Percentiles rank a stretch among this genome's conserved stretches.
These are phyloP conservation scores for Gaultheria prostrata DNA, from an alignment of 148 eudicot genomes.

Conservation along the genomic window DNA sequence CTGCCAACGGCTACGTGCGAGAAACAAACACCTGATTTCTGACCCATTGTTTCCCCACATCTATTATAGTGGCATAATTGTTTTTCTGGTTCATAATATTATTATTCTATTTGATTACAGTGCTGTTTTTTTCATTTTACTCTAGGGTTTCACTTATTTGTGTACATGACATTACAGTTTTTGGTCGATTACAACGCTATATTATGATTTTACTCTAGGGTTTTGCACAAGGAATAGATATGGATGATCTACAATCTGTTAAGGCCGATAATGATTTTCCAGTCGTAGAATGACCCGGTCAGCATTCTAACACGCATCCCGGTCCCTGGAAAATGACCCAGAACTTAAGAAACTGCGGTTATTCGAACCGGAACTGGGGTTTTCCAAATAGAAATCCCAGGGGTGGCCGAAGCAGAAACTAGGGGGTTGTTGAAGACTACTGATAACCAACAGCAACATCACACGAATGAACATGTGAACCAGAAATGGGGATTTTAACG, in stretches of 20 bases:
- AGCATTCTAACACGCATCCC: not conserved
- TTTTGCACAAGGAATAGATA: not conserved
- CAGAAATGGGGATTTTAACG: not conserved
- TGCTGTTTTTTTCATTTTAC: no score
- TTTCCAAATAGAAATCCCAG: no score
- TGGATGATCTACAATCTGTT: not conserved
- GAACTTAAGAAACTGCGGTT: not conserved
- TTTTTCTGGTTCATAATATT: no score
- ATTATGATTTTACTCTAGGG: not conserved
- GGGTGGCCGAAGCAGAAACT: not conserved
- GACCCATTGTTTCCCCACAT: no score
- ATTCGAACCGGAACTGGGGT: no score
- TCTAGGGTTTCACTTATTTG: not conserved
- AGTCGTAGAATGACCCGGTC: not conserved
- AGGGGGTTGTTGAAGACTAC: not conserved
- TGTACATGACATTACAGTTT: not conserved
- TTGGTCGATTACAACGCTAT: not conserved
- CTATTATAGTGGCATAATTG: no score
- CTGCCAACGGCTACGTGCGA: no score
- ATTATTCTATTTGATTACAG: no score
- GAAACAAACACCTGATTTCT: no score
- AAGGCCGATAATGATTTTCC: not conserved
- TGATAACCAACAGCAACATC: not conserved
- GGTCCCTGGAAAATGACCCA: not conserved
- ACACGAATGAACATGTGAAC: not conserved